Evolutionary conservation across 2,329 filamentous ascomycete species (phyloP).

Genomic region (Pleomassaria siparia): DNA sequence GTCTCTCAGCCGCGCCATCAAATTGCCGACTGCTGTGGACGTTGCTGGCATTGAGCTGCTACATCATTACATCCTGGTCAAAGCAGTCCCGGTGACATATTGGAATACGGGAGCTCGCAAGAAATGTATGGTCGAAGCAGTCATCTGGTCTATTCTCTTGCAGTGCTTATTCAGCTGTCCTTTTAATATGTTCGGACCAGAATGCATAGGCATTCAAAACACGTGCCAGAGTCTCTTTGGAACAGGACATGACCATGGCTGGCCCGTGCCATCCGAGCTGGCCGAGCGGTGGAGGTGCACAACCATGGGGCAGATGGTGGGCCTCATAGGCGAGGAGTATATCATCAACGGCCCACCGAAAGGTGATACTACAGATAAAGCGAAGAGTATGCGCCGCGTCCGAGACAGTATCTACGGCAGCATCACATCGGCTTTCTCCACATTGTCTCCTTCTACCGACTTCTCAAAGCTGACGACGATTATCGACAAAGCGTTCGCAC

Average conservation of each 20-base stretch:
- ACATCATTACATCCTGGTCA: not conserved
- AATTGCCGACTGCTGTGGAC: not conserved
- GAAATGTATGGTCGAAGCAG: slow-evolving; percentile 17
- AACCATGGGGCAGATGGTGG: slow-evolving; percentile 6
- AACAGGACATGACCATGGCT: not conserved
- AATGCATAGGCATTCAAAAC: not conserved
- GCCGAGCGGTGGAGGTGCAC: slow-evolving; percentile 17
- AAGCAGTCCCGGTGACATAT: not conserved
- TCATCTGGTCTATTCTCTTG: slow-evolving; percentile 18
- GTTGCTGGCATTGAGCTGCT: not conserved
- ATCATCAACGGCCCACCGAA: not conserved
- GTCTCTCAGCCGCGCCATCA: slow-evolving; percentile 12
- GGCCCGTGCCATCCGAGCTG: slow-evolving; percentile 6
- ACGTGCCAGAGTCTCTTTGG: not conserved
- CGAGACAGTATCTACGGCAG: not conserved
- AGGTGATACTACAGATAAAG: not conserved
- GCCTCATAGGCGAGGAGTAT: not conserved
- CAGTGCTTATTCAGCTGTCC: slow-evolving; percentile 8
- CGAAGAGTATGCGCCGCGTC: no score
- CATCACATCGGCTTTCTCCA: not conserved
- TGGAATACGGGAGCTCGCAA: slow-evolving; percentile 11
- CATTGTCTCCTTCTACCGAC: not conserved
- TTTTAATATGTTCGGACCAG: slow-evolving; percentile 2
- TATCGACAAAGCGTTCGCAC: slow-evolving; percentile 15
- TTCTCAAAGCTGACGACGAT: slow-evolving; percentile 4